phyloP scores from a whole-genome alignment of 2,329 filamentous ascomycete species.

The Colletotrichum aenigma region DNA sequence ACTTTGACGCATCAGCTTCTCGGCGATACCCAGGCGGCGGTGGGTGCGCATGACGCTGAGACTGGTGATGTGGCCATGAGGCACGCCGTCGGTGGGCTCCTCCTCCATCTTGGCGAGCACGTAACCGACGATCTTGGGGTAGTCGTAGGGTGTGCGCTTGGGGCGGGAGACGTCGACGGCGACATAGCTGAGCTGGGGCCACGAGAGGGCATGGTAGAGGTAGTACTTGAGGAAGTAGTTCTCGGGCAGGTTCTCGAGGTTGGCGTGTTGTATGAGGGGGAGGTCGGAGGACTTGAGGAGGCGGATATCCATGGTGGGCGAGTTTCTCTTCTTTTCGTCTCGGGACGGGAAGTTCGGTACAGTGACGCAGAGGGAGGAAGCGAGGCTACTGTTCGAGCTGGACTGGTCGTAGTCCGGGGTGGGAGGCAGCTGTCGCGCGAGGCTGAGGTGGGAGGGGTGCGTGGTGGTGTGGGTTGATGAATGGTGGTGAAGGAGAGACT shows the following conservation, averaged over 20 bases:
- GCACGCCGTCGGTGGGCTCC: constrained; percentile 87
- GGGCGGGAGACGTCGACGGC: constrained; percentile 90
- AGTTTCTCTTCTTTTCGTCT: neutral
- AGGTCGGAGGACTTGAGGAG: constrained; percentile 83
- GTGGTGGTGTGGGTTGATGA: constrained; percentile 1
- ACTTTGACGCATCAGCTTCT: constrained; percentile 96
- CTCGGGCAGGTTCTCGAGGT: constrained; percentile 98
- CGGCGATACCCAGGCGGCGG: constrained; percentile 85
- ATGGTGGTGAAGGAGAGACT: constrained; percentile 4
- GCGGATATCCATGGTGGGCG: constrained; percentile 81
- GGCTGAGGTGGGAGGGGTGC: neutral
- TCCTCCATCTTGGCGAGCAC: constrained; percentile 99
- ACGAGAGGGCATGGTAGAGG: constrained; percentile 97
- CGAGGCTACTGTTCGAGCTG: neutral
- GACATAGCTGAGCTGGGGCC: constrained; percentile 96
- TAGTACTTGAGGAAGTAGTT: constrained; percentile 99
- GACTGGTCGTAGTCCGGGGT: neutral
- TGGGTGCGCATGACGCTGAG: constrained; percentile 97
- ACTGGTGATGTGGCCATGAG: constrained; percentile 95
- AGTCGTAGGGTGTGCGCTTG: constrained; percentile 78
- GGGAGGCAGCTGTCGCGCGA: neutral
- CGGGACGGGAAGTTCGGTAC: neutral
- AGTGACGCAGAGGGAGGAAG: neutral
- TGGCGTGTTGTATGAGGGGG: constrained; percentile 93
- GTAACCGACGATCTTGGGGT: constrained; percentile 97